phyloP scores from a whole-genome alignment of 106 monocot genomes.

The Platanthera zijinensis region DNA sequence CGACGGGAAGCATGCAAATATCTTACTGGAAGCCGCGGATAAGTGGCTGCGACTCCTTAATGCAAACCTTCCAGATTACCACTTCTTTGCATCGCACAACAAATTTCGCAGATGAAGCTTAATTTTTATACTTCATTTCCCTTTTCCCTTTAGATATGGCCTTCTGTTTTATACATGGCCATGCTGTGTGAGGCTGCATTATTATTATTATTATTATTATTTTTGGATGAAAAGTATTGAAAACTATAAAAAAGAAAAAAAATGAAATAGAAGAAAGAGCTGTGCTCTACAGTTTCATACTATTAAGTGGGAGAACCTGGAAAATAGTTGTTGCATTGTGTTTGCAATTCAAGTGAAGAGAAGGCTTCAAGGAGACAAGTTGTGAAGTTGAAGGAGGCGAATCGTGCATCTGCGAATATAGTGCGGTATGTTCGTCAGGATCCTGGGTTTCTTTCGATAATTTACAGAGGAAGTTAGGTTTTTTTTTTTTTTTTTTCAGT shows the following conservation, averaged over 20 bases:
- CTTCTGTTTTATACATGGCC: neutral
- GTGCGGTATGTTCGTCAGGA: too few species aligned
- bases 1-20: slow-evolving; percentile 19
- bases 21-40: slow-evolving; percentile 43
- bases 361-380: too few species aligned
- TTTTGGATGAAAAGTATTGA: too few species aligned
- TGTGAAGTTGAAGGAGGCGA: too few species aligned
- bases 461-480: too few species aligned
- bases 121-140: neutral
- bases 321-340: neutral
- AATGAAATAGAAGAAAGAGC: neutral
- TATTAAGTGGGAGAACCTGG: neutral
- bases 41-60: slow-evolving; percentile 30
- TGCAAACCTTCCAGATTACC: slow-evolving; percentile 50
- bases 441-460: too few species aligned
- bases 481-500: too few species aligned
- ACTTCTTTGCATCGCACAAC: slow-evolving; percentile 25
- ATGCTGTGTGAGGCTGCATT: neutral
- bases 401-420: too few species aligned
- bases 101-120: neutral
- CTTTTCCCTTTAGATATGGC: neutral
- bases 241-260: neutral
- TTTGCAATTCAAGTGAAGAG: too few species aligned
- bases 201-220: too few species aligned
- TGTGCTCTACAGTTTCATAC: neutral